Evolutionary conservation across 2,329 filamentous ascomycete genomes (phyloP).

Genomic region (Fusarium liriodendri): DNA sequence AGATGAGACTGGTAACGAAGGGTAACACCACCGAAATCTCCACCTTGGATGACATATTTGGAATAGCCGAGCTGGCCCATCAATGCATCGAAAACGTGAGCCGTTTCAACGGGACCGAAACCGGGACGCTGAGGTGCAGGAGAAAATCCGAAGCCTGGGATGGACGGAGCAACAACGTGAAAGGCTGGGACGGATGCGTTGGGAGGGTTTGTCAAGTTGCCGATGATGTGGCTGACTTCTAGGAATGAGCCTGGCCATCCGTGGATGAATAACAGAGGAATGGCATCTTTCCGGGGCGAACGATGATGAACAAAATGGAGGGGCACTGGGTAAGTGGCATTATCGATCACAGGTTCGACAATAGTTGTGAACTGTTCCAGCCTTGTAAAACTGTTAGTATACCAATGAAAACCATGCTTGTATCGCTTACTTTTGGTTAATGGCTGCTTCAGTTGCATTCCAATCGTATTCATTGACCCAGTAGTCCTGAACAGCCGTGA

Average conservation of each 20-base stretch:
- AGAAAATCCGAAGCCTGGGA: not conserved
- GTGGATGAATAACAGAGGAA: not conserved
- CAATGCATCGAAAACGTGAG: not conserved
- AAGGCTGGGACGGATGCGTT: not conserved
- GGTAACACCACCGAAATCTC: not conserved
- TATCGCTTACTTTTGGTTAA: not conserved
- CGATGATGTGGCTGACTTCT: not conserved
- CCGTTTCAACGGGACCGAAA: not conserved
- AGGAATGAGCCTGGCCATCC: not conserved
- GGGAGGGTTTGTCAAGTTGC: not conserved
- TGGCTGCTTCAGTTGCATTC: not conserved
- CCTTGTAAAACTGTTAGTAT: not conserved
- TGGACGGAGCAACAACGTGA: not conserved
- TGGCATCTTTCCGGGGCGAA: not conserved
- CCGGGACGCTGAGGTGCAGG: not conserved
- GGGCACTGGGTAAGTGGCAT: not conserved
- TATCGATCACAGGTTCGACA: not conserved
- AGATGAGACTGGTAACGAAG: not conserved
- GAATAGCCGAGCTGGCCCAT: not conserved
- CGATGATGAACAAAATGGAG: not conserved
- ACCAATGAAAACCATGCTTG: accelerated
- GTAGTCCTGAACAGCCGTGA: not conserved
- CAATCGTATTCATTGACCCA: not conserved
- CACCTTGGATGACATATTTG: not conserved
- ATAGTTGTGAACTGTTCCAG: not conserved